Evolutionary conservation across 805 yeast species (phyloP).

Genomic region (Candida ulmi): DNA sequence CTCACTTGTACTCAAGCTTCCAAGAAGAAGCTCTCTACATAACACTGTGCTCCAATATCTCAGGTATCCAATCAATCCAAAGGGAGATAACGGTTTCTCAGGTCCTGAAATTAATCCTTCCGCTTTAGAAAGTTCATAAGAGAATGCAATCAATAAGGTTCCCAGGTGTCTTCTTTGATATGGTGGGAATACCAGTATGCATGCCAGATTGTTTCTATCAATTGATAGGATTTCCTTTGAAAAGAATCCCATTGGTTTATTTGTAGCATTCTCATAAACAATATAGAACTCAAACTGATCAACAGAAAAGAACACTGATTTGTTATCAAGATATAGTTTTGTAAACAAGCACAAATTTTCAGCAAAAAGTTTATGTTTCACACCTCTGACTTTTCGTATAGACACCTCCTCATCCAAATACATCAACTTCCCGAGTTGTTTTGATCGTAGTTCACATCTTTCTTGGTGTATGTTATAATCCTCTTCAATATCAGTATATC

Average conservation of each 20-base stretch:
- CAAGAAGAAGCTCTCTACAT: conserved; percentile 37
- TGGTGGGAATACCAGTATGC: conserved; percentile 89
- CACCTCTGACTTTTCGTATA: conserved; percentile 67
- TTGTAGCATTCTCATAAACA: conserved; percentile 45
- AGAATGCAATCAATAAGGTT: conserved; percentile 72
- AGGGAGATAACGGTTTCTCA: conserved; percentile 81
- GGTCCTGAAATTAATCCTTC: conserved; percentile 78
- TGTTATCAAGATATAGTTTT: conserved; percentile 82
- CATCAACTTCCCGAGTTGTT: conserved; percentile 61
- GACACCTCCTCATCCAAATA: conserved; percentile 53
- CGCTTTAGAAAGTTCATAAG: conserved; percentile 66
- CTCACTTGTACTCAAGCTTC: conserved; percentile 27
- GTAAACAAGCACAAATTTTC: conserved; percentile 84
- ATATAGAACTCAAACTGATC: conserved; percentile 79
- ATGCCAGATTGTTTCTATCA: conserved; percentile 82
- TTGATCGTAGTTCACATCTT: conserved; percentile 37
- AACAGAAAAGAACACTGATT: conserved; percentile 77
- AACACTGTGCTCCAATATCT: conserved; percentile 67
- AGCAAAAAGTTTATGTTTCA: conserved; percentile 58
- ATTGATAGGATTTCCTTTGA: conserved; percentile 78
- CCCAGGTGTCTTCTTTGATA: conserved; percentile 79
- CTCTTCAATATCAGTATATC: conserved; percentile 50
- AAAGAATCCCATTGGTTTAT: conserved; percentile 81
- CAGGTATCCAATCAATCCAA: conserved; percentile 69
- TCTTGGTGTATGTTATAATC: conserved; percentile 46